Evolutionary conservation across 2,329 filamentous ascomycete genomes (phyloP), one percentile per base, ranked within the genome.

Genomic region (Colletotrichum aenigma): DNA sequence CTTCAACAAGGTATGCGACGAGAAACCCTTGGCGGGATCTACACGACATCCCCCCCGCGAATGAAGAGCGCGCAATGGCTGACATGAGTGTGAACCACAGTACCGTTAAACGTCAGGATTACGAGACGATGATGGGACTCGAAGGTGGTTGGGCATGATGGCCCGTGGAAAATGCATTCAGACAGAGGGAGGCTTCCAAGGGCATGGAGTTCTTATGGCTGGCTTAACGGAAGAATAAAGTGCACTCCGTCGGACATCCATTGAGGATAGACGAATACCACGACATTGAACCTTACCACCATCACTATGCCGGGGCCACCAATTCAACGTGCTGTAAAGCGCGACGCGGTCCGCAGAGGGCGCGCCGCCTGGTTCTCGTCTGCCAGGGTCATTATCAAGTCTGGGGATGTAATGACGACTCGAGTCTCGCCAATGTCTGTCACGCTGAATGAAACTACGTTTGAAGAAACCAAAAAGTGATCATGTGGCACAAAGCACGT

Each of bases 1-100:
- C 83, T 94, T 94, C 88, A 89, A 91, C 89, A 94, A 94, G 92
- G 92, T 93, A 84, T 69, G 74, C 73, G 58, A 61, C 83, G 86
- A 79, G 80, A 30, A n/a, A 26, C 9, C 38, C 60, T n/a, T 24
- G 16, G 15, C 24, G 32, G 38, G 16, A 64, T 32, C 61, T 24
- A 52, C 13, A 32, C 61, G 30, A 66, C 15, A 13, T 21, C 15
- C 18, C 38, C n/a, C n/a, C 38, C 34, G n/a, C 34, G 30, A n/a
- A 36, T 16, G 7, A 4, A 55, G 62, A 21, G 74, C 78, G 26
- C n/a, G 38, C 80, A 80, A 79, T 62, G 65, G 60, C 72, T 79
- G 48, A 79, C 76, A 61, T 5, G 16, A 15, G 8, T 18, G 30
- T 60, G 73, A 60, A 60, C 48, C 67, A 55, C 77, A 85, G 84